Base-by-base conservation (phyloP, 441 rosid species). In the Lepidium campestre region DNA sequence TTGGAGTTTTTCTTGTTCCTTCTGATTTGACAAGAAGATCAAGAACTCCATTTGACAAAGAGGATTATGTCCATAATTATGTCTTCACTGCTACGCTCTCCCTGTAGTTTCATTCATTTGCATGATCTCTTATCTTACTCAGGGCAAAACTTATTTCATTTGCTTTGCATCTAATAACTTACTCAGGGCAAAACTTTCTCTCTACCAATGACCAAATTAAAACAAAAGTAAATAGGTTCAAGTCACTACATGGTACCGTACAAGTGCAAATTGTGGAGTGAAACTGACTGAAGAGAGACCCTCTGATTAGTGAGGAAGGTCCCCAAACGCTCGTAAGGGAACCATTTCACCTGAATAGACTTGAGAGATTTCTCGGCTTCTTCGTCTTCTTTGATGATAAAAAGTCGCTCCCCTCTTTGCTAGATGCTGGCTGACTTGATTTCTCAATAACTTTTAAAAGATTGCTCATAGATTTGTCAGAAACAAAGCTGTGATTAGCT, bases 321-420 rank as follows among this genome's bases (percentile, higher is more conserved):
- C 17, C 27, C 25, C 15, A 1, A 1, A 8, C 20, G 4, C 5
- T 15, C 1, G 1, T 47, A 62, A 6, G 27, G 19, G 9, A 17
- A 56, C 22, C 15, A 17, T 20, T 62, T 67, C 40, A 74, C 42
- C 18, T 68, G 61, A 74, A 74, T 1, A 74, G 77, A 41, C 70
- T 62, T 62, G 77, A 74, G 65, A 74, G 77, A 10, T 48, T 74
- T 40, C 25, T 56, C 13, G 55, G 48, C 40, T 18, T 62, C 40
- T 54, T 55, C 2, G 59, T 55, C 65, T 61, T 67, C 64, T 55
- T 55, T 29, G 69, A 20, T 23, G 60, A 46, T 56, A 67, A 39
- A 0, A 23, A 22, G 25, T 68, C 20, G n/a, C 14, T 48, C 27
- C 62, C 65, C 20, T 56, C 69, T 67, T 74, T 68, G 31, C 13